These are phyloP conservation scores for Sporothrix brasiliensis DNA, from an alignment of 2,329 filamentous ascomycete genomes.

Conservation along the genomic window DNA sequence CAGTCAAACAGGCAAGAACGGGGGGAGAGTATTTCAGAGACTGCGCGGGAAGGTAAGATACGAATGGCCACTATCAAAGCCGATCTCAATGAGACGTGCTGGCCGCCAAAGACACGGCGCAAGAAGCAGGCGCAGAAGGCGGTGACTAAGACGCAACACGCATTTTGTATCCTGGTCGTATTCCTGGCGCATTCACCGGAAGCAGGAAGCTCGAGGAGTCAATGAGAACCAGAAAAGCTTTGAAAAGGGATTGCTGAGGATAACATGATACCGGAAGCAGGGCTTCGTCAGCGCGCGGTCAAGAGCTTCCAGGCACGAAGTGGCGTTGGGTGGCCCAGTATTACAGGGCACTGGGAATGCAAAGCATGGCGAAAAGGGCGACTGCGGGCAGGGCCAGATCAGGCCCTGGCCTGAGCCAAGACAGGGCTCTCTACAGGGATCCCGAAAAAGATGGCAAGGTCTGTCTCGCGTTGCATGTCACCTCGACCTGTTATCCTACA, in stretches of 20 bases:
- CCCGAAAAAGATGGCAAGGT: conserved; percentile 14
- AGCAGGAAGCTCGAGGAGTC: conserved; percentile 1
- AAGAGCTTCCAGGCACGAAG: neutral
- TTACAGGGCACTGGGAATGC: conserved; percentile 22
- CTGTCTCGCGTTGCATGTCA: conserved; percentile 6
- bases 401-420: conserved; percentile 11
- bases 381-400: neutral
- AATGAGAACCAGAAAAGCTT: conserved; percentile 10
- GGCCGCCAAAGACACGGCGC: neutral
- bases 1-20: neutral
- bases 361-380: neutral
- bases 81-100: neutral
- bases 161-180: neutral
- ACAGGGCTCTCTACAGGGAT: conserved; percentile 5
- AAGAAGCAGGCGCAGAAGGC: neutral
- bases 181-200: conserved; percentile 10
- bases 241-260: conserved; percentile 22
- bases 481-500: neutral
- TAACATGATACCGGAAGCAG: conserved; percentile 30
- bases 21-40: neutral
- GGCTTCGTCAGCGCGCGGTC: neutral
- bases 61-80: neutral
- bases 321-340: conserved; percentile 17
- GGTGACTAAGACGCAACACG: conserved; percentile 19
- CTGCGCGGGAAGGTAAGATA: neutral